Evolutionary conservation across 371 early-diverging fungal species (phyloP).

Genomic region (Rhizopus sp.): DNA sequence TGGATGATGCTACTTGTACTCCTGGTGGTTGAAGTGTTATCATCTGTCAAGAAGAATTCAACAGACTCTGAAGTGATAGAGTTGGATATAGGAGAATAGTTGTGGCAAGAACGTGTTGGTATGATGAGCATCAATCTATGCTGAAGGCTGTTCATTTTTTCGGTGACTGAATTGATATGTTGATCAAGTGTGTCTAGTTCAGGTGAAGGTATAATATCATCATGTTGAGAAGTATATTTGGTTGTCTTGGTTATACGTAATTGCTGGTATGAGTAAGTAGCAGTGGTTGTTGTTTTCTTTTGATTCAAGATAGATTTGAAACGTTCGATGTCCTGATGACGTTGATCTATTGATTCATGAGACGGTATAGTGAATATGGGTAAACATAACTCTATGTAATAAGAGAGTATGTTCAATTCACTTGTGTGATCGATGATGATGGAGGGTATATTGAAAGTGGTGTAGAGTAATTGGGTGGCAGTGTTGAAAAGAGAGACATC

Average conservation of each 20-base stretch:
- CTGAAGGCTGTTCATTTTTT: slow-evolving; percentile 37
- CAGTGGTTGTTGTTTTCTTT: slow-evolving; percentile 27
- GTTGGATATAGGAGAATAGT: slow-evolving; percentile 9
- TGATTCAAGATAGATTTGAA: slow-evolving; percentile 12
- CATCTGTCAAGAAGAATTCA: slow-evolving; percentile 20
- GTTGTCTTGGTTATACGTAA: slow-evolving; percentile 41
- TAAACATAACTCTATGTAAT: slow-evolving; percentile 4
- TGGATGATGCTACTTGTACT: slow-evolving; percentile 10
- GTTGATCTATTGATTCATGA: slow-evolving; percentile 13
- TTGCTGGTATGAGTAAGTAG: slow-evolving; percentile 41
- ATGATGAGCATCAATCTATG: slow-evolving; percentile 31
- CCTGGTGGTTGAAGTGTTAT: slow-evolving; percentile 14
- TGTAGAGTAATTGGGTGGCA: slow-evolving; percentile 27
- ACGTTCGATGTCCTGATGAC: slow-evolving; percentile 23
- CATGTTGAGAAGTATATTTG: slow-evolving; percentile 17
- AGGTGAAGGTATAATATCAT: slow-evolving; percentile 1
- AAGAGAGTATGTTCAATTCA: slow-evolving; percentile 3
- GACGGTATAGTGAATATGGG: slow-evolving; percentile 11
- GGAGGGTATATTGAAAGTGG: slow-evolving; percentile 25
- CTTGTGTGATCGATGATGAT: slow-evolving; percentile 15
- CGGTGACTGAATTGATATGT: slow-evolving; percentile 22
- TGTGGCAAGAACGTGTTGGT: slow-evolving; percentile 33
- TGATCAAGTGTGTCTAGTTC: slow-evolving; percentile 35
- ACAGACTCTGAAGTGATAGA: slow-evolving; percentile 17
- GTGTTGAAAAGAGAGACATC: slow-evolving; percentile 4